Evolutionary conservation across 208 protist genomes (phyloP), one percentile per base, ranked within the genome.

Genomic region (Acanthamoeba royreba): DNA sequence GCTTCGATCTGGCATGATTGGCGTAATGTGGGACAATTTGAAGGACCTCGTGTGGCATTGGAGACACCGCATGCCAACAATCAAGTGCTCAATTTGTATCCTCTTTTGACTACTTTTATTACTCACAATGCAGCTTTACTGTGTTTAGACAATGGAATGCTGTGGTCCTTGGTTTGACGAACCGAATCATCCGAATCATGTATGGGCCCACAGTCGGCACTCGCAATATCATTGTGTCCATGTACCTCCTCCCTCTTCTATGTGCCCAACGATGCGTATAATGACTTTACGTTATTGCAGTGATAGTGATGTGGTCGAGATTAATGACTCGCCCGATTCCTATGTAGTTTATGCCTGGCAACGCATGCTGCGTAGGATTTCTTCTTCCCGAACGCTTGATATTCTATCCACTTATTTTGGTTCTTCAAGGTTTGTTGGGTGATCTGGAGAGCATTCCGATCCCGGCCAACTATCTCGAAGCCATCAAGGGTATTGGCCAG

Each of bases 31-130:
- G 87, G 45, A 92, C 38, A 92, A 79, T 25, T 28, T 92, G 17
- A n/a, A 35, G 22, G 87, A 92, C 58, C 61, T 92, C 52, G 46
- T 92, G 28, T 79, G 87, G 87, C 87, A 92, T 42, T 92, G 87
- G 87, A 31, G 87, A 13, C 87, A 92, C 58, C 87, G 87, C 52
- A 66, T 66, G 49, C 49, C 81, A n/a, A 28, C 81, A 15, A 89
- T 89, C 45, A 89, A 40, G 45, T 66, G 40, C 81, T 9, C 3
- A 38, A n/a, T n/a, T n/a, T n/a, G n/a, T n/a, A n/a, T n/a, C n/a
- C n/a, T n/a, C n/a, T n/a, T n/a, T n/a, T n/a, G n/a, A n/a, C n/a
- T n/a, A n/a, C n/a, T n/a, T n/a, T n/a, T n/a, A n/a, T n/a, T n/a
- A n/a, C n/a, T n/a, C n/a, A n/a, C n/a, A n/a, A n/a, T n/a, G n/a